phyloP scores from a whole-genome alignment of 495 filamentous ascomycete species.

The Hypoxylon rickii region DNA sequence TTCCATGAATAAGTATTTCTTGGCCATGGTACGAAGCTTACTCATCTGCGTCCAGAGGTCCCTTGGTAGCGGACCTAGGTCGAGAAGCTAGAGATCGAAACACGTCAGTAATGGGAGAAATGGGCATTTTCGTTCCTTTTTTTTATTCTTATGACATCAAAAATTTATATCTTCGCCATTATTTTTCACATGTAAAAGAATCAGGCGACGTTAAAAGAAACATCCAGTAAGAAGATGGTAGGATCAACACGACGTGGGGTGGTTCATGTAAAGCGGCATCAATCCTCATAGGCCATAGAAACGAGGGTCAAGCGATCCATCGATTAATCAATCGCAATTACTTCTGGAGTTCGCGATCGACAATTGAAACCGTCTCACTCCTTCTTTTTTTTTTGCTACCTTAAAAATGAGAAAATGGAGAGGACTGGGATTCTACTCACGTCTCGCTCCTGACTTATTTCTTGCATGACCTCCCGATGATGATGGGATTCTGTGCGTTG shows the following conservation, averaged over 20 bases:
- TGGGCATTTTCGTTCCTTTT: too few relatives aligned
- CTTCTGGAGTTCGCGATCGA: too few relatives aligned
- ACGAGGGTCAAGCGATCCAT: too few relatives aligned
- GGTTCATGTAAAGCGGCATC: neutral
- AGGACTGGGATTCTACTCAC: constrained; percentile 31
- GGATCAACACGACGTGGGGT: constrained; percentile 11
- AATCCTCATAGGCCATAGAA: constrained; percentile 8
- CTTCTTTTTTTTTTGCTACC: too few relatives aligned
- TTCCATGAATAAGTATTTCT: constrained; percentile 1
- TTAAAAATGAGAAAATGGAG: neutral
- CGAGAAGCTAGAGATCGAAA: constrained; percentile 45
- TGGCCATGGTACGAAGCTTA: constrained; percentile 38
- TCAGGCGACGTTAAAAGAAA: neutral
- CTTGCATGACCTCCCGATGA: constrained; percentile 42
- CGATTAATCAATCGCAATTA: too few relatives aligned
- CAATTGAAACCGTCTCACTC: too few relatives aligned
- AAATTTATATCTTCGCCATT: constrained; percentile 1
- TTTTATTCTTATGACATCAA: too few relatives aligned
- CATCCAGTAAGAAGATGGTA: neutral
- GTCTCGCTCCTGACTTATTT: constrained; percentile 47
- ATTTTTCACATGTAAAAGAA: neutral
- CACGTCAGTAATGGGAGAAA: constrained; percentile 33
- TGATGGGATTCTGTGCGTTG: constrained; percentile 19
- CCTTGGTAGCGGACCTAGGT: constrained; percentile 58
- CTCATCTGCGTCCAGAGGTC: constrained; percentile 61